Percentiles rank a stretch among this genome's conserved stretches.
These are phyloP conservation scores for Fusarium clavum DNA, from an alignment of 2,329 filamentous ascomycete species.

Conservation along the genomic window DNA sequence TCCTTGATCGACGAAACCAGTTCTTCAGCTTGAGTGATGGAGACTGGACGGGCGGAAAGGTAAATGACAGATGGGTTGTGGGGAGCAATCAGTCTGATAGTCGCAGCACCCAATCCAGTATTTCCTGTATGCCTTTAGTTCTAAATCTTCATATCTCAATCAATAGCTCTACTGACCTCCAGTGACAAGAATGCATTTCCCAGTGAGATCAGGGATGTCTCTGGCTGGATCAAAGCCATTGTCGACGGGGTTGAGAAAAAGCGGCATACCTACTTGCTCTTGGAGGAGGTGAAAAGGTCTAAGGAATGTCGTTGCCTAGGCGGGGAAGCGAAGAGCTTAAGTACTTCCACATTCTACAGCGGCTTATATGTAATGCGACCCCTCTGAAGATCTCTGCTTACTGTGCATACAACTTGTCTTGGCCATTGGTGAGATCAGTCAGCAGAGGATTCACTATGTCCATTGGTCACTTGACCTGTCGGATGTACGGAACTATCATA, in stretches of 20 bases:
- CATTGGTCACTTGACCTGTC: neutral
- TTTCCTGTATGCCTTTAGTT: neutral
- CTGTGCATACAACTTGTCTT: neutral
- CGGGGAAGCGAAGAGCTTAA: neutral
- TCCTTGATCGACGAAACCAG: neutral
- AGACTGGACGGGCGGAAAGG: neutral
- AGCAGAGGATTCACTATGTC: neutral
- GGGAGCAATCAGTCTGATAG: neutral
- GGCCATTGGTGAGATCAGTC: neutral
- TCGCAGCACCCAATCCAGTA: neutral
- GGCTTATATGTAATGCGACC: neutral
- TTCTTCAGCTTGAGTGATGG: neutral
- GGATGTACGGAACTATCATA: too few relatives aligned
- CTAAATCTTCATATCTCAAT: neutral
- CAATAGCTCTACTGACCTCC: neutral
- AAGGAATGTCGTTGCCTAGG: neutral
- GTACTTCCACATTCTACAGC: neutral
- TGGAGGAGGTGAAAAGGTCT: neutral
- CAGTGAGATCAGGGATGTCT: neutral
- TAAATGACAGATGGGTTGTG: neutral
- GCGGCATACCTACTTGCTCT: neutral
- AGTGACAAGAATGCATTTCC: neutral
- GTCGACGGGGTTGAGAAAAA: neutral
- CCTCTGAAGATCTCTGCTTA: neutral
- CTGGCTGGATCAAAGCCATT: neutral